Conservation (phyloP, 208 protist genomes). For the Herpetomonas tarakana region DNA sequence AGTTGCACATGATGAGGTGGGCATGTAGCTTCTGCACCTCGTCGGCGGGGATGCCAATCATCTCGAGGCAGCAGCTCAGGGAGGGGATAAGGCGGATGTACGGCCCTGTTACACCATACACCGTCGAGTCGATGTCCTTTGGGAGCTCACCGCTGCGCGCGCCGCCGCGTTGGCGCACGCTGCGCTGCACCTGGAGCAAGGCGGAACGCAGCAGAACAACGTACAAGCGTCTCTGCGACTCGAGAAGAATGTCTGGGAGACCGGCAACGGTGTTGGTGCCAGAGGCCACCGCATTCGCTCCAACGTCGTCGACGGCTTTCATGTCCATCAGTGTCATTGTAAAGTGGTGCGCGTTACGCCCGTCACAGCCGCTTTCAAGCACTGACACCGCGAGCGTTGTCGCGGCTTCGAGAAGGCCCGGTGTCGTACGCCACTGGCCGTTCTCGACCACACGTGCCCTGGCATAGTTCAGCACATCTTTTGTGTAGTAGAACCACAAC, state of each 20-base stretch:
- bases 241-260: background rate
- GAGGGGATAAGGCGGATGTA: background rate
- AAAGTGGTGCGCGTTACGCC: background rate
- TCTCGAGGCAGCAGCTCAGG: background rate
- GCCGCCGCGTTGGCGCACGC: background rate
- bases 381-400: background rate
- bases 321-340: background rate
- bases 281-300: too few species aligned
- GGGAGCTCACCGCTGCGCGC: background rate
- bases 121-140: background rate
- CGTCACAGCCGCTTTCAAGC: background rate
- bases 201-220: background rate
- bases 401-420: background rate
- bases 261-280: background rate
- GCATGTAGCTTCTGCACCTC: background rate
- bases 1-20: slow-evolving; percentile 1
- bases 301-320: background rate
- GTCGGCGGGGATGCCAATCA: background rate
- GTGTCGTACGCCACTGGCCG: slow-evolving; percentile 16
- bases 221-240: background rate
- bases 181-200: background rate
- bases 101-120: background rate
- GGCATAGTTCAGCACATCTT: slow-evolving; percentile 58
- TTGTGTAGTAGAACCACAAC: slow-evolving; percentile 65
- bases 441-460: slow-evolving; percentile 44